Evolutionary conservation across 148 eudicot genomes (phyloP), one percentile per base, ranked within the genome.

Genomic region (Oxyria digyna): DNA sequence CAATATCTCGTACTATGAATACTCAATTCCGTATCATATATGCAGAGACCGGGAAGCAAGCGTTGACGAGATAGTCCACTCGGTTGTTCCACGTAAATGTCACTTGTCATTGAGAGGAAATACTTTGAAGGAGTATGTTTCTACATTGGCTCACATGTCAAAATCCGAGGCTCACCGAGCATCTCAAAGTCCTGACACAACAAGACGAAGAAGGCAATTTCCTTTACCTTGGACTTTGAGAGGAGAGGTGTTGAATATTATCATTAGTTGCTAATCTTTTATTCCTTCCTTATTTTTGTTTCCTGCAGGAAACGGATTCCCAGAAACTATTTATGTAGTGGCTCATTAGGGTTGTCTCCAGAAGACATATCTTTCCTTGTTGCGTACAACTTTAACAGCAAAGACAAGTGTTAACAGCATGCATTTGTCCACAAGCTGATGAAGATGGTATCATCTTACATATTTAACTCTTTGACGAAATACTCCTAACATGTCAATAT

Each of bases 141-240:
- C 87, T 67, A 79, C 89, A 24, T 79, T 93, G 80, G 80, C 92
- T 76, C 95, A 79, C 66, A 93, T 93, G 65, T 89, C 91, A 52
- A 85, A 82, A 76, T 83, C 76, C 64, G 98, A 90, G 81, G 71
- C 83, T 72, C 79, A 77, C 35, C 97, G 87, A 50, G 72, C 87
- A 63, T 84, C 91, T 62, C 81, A 81, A 71, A 78, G 69, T 76
- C 41, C 73, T 49, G 81, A 77, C 26, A 82, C 74, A 31, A 75
- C 80, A 18, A 83, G 72, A 54, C 81, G 84, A 69, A 79, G 89
- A 81, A 85, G 95, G 96, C 82, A 71, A 74, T 74, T 71, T 38
- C 23, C 64, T 50, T 41, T 29, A 26, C 62, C 0, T n/a, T n/a
- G n/a, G n/a, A n/a, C n/a, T n/a, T n/a, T n/a, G n/a, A n/a, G 29